These are phyloP conservation scores for Phytophthora hybrid DNA, from an alignment of 352 stramenopile genomes.

Conservation along the genomic window DNA sequence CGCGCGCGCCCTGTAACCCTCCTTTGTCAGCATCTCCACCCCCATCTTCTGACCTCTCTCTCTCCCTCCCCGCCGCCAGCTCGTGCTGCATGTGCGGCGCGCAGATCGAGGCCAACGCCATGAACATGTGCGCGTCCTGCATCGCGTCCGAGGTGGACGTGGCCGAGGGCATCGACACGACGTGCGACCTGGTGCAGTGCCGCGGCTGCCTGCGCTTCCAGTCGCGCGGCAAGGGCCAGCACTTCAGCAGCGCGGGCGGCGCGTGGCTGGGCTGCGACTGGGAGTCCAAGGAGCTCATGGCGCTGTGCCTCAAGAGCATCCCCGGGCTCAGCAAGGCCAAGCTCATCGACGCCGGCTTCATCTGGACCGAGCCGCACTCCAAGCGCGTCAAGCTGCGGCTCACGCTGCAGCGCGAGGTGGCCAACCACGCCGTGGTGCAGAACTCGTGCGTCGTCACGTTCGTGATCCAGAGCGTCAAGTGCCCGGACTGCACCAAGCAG, in stretches of 20 bases:
- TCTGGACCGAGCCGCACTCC: slow-evolving; percentile 88
- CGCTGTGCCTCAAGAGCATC: slow-evolving; percentile 81
- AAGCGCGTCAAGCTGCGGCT: slow-evolving; percentile 83
- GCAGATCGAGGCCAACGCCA: slow-evolving; percentile 76
- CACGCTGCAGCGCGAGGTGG: slow-evolving; percentile 72
- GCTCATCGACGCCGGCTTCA: slow-evolving; percentile 78
- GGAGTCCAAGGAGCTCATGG: slow-evolving; percentile 82
- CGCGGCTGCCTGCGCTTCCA: slow-evolving; percentile 75
- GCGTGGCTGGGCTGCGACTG: slow-evolving; percentile 71
- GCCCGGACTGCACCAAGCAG: slow-evolving; percentile 76
- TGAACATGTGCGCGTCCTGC: slow-evolving; percentile 85
- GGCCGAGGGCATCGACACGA: slow-evolving; percentile 68
- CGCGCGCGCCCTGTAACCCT: background rate
- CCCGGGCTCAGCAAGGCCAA: slow-evolving; percentile 71
- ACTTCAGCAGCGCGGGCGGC: slow-evolving; percentile 45
- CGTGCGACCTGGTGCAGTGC: slow-evolving; percentile 67
- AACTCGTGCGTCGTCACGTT: slow-evolving; percentile 76
- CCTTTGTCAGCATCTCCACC: no score
- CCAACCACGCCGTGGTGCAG: slow-evolving; percentile 76
- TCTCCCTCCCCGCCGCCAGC: slow-evolving; percentile 14
- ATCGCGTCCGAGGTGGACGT: slow-evolving; percentile 78
- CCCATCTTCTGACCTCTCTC: background rate
- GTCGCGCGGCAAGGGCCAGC: slow-evolving; percentile 54
- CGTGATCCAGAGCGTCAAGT: slow-evolving; percentile 69
- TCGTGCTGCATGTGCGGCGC: slow-evolving; percentile 72